phyloP scores from a whole-genome alignment of 805 yeast species.

The Ogataea sp. region DNA sequence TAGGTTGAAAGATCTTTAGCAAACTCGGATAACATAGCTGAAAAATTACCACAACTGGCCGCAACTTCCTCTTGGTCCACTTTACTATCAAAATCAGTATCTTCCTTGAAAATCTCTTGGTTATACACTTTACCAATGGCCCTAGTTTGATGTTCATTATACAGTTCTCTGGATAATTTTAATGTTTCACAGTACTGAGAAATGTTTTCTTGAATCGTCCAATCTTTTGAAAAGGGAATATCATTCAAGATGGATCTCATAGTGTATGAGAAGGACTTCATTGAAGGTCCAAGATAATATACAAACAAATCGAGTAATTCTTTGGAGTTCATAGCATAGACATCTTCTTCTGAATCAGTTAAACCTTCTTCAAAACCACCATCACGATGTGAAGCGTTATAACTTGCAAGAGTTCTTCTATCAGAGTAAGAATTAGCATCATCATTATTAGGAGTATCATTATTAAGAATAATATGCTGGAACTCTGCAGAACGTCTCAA shows the following conservation, averaged over 20 bases:
- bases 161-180: slow-evolving; percentile 43
- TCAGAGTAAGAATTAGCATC: slow-evolving; percentile 10
- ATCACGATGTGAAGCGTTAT: no score
- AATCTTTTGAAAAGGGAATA: slow-evolving; percentile 42
- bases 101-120: slow-evolving; percentile 41
- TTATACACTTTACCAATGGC: slow-evolving; percentile 53
- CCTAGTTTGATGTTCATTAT: slow-evolving; percentile 44
- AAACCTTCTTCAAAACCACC: slow-evolving; percentile 12
- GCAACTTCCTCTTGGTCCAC: slow-evolving; percentile 74
- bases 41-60: slow-evolving; percentile 76
- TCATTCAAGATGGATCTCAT: slow-evolving; percentile 52
- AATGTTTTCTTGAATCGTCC: slow-evolving; percentile 29
- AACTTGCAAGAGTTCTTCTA: no score
- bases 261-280: slow-evolving; percentile 57
- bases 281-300: slow-evolving; percentile 62
- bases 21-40: slow-evolving; percentile 54
- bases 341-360: not conserved
- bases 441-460: slow-evolving; percentile 2
- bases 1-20: slow-evolving; percentile 49
- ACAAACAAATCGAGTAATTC: slow-evolving; percentile 62
- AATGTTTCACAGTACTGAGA: slow-evolving; percentile 40
- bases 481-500: slow-evolving; percentile 60
- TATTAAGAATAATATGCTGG: slow-evolving; percentile 47
- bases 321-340: slow-evolving; percentile 19
- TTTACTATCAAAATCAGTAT: slow-evolving; percentile 28